Base-by-base conservation (phyloP, 1,139 yeast species). In the Lodderomyces beijingensis region DNA sequence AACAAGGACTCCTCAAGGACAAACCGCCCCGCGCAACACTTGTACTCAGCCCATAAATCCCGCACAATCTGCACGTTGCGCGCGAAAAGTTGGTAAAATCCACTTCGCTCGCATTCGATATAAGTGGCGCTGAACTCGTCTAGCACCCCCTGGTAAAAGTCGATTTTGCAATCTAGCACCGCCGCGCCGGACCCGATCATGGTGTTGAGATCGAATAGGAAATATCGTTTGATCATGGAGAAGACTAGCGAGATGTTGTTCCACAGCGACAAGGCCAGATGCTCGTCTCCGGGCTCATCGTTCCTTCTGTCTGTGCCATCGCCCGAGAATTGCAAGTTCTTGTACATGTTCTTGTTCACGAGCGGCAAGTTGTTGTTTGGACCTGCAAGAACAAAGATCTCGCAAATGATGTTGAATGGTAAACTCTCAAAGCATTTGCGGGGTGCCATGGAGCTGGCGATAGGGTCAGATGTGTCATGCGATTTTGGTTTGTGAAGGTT, bases 361-460 rank as follows among this genome's bases (percentile, higher is more conserved):
- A 57, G 41, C 1, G 59, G 53, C 25, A 45, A 39, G 31, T 57
- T 57, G 27, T 51, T 46, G 3, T 49, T 50, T 2, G 65, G 45
- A 5, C 65, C 62, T 1, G 62, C 46, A 16, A 41, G 39, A 5
- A 59, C 42, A 39, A 62, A 67, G 14, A 68, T 59, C 21, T 47
- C 43, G 12, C 42, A 40, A 9, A 66, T 32, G 1, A 67, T 35
- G 31, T 65, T 70, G 4, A 41, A 32, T 1, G 74, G 73, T 12
- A 67, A 45, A 12, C 14, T 12, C 12, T 23, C 14, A 9, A 23
- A 23, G 14, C 25, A 23, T 19, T 10, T n/a, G n/a, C n/a, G n/a
- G n/a, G n/a, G n/a, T n/a, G n/a, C n/a, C n/a, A n/a, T n/a, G n/a
- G n/a, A n/a, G n/a, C n/a, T n/a, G n/a, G n/a, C n/a, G n/a, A n/a